Base-by-base conservation (phyloP, 306 rosid genomes). In the Carpinus viminea region DNA sequence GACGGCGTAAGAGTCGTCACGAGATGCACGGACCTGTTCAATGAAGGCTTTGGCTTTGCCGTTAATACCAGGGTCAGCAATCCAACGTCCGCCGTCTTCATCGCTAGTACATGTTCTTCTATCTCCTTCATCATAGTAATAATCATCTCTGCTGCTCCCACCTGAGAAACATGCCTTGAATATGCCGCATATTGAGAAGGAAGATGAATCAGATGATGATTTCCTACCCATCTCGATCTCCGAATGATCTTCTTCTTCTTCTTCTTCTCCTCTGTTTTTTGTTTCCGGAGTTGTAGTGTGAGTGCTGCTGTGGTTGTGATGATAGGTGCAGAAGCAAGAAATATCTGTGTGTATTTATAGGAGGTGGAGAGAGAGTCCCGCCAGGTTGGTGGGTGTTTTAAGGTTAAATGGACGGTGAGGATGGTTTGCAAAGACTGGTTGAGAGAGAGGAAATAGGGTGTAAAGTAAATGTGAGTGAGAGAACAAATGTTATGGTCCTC, bases 1-100 rank as follows among this genome's bases (percentile, higher is more conserved):
- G 74, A 86, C 91, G 46, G 74, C 83, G n/a, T 88, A 87, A 2
- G 92, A 78, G 52, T 89, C 88, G 1, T 89, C 81, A 54, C 92
- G 86, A 17, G 79, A 38, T 36, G 85, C 97, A 57, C 92, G 84
- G 81, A 94, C 92, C 71, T 83, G 87, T 54, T 89, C 91, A 74
- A 94, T 94, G 87, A 92, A 92, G 76, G 86, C 97, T 24, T 94
- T 78, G 4, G 98, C 98, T 78, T 85, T 92, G 5, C 73, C 80
- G 78, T 94, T 97, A 65, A 94, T 94, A 38, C 97, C 98, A 48
- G 98, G 98, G 80, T 94, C 98, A 18, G 93, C 96, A 53, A 89
- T 87, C 96, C 97, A 94, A 1, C 86, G 84, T 0, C 90, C 88
- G 85, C 90, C 85, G 60, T 91, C 98, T 75, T 90, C 93, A 75